Base-by-base conservation (phyloP, 805 yeast species). In the Metschnikowia gelsemii region DNA sequence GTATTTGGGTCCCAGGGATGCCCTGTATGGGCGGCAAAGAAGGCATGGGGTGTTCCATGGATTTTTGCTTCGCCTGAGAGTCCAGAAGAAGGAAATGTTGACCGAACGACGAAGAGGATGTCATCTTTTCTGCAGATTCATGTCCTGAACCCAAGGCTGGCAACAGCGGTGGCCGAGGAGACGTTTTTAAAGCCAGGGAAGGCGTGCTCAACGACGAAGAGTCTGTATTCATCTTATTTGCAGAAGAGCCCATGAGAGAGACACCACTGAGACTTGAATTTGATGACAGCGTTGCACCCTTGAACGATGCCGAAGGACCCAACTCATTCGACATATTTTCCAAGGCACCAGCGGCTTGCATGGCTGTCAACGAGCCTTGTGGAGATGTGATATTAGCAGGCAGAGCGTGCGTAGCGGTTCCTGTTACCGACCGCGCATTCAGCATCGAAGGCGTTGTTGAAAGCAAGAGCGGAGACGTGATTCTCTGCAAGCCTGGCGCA, bases 401-500 rank as follows among this genome's bases (percentile, higher is more conserved):
- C 35, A 35, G 42, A 27, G 29, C 38, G 8, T 21, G 36, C 45
- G 25, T 27, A 23, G 34, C 38, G 14, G 18, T 22, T 18, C 46
- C 46, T 3, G 51, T 43, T 17, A 57, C 44, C 6, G 55, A 54
- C 39, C 73, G 59, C 1, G 71, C 62, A 62, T 51, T 74, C 55
- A 62, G 75, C 56, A 62, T 60, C 43, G 66, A 68, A 29, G 76
- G 52, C 18, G 78, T 50, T 12, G 81, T 76, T 6, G 82, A 75
- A 32, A 82, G 65, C 45, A 82, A 61, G 38, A 82, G 63, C 0
- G 87, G 87, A 12, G 85, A 79, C 0, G 87, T 81, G 43, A 82
- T 80, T 25, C 80, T 60, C 46, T 77, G 75, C 38, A 82, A 60
- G 31, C 81, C 81, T 0, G 84, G 79, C 22, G 84, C 85, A 68